Conservation (phyloP, 1,284 basidiomycete genomes). For the Trichosporon ovoides region DNA sequence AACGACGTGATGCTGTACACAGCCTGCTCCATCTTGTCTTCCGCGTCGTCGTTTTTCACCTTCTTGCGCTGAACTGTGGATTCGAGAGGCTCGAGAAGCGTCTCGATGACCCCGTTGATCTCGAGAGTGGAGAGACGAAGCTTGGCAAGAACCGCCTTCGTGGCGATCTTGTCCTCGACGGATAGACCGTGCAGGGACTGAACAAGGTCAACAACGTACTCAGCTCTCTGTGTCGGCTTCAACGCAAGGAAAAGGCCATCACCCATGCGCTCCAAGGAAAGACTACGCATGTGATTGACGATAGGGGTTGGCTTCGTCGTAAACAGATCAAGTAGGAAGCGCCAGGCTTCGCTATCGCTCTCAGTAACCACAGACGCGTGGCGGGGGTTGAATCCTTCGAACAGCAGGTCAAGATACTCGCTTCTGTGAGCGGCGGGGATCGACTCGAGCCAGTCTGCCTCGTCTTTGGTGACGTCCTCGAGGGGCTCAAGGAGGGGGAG, state of each 20-base stretch:
- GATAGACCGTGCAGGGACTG: slow-evolving; percentile 30
- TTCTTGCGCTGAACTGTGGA: slow-evolving; percentile 32
- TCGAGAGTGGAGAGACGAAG: slow-evolving; percentile 26
- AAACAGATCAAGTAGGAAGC: slow-evolving; percentile 21
- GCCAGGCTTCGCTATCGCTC: slow-evolving; percentile 24
- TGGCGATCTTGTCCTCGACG: slow-evolving; percentile 22
- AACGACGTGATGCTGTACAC: slow-evolving; percentile 60
- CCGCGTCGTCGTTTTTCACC: slow-evolving; percentile 25
- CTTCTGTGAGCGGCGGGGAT: slow-evolving; percentile 13
- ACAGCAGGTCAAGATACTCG: slow-evolving; percentile 29
- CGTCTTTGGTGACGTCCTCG: slow-evolving; percentile 29
- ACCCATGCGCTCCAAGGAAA: slow-evolving; percentile 30
- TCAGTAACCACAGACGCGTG: slow-evolving; percentile 24
- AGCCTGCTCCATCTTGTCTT: slow-evolving; percentile 26
- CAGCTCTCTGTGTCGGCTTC: slow-evolving; percentile 23
- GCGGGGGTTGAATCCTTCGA: slow-evolving; percentile 20
- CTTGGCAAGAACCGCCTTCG: slow-evolving; percentile 25
- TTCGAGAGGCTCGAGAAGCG: slow-evolving; percentile 30
- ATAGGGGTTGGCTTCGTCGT: not conserved
- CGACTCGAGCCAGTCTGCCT: slow-evolving; percentile 26
- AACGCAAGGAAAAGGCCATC: slow-evolving; percentile 36
- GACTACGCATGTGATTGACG: slow-evolving; percentile 15
- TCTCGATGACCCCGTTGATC: slow-evolving; percentile 26
- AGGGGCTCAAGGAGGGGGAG: slow-evolving; percentile 56
- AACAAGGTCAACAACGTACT: slow-evolving; percentile 31